A percentile compares a stretch with the other conserved stretches of the same genome.
Conservation (phyloP, 345 rosid genomes). For the Syzygium grande region DNA sequence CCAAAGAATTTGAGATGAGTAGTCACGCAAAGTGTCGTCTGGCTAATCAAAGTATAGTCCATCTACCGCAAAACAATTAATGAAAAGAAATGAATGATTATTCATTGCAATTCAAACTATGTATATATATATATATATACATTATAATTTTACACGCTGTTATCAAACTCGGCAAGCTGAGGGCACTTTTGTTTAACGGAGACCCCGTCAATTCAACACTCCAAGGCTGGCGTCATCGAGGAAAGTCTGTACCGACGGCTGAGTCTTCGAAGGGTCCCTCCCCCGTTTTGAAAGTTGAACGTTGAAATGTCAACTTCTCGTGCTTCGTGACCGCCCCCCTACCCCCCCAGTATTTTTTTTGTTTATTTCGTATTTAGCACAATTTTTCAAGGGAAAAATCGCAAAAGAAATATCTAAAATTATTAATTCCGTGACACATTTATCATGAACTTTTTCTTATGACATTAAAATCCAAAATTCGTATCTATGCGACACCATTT, state of each 20-base stretch:
- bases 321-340: background rate
- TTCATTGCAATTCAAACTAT: background rate
- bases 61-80: background rate
- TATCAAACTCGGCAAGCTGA: background rate
- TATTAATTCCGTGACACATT: no score
- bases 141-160: background rate
- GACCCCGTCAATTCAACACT: background rate
- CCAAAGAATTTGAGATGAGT: background rate
- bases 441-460: no score
- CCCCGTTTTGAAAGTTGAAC: background rate
- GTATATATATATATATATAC: no score
- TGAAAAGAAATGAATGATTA: no score
- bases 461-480: no score
- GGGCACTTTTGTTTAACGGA: background rate
- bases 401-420: no score
- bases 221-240: background rate
- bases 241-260: background rate
- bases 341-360: background rate
- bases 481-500: no score
- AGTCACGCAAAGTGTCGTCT: background rate
- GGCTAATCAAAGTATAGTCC: background rate
- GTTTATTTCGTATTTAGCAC: background rate
- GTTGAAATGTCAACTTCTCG: background rate
- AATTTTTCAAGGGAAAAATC: no score
- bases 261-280: background rate